Base-by-base conservation (phyloP, 2,329 filamentous ascomycete genomes). In the Huntiella decipiens region DNA sequence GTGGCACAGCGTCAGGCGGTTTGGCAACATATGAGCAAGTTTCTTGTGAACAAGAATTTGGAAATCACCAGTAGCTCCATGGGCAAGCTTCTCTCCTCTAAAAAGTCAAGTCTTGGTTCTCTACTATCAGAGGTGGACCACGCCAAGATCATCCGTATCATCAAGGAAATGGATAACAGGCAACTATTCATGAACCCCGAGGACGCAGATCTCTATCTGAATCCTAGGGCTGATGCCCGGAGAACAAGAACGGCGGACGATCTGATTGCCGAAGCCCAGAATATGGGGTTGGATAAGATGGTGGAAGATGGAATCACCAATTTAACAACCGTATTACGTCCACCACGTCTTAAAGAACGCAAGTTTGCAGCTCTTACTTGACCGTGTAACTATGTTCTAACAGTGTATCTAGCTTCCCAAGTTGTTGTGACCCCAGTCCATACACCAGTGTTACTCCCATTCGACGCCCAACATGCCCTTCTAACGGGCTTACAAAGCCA, bases 401-500 rank as follows among this genome's bases (percentile, higher is more conserved):
- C 10, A 34, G 5, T 38, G 3, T 32, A 22, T 5, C 33, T 36
- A 13, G n/a, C 47, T 22, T 32, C 17, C 12, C 47, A 45, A 12
- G 28, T 46, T 17, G 39, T 49, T 10, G 39, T 17, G n/a, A 40
- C 44, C 17, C 47, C 47, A 5, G 8, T 32, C n/a, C 12, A 36
- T 3, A 31, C 35, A 4, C 40, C 40, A 7, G n/a, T 49, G 2
- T 15, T 45, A 5, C 40, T 49, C 11, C 44, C 47, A 3, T 49
- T 43, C 15, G 33, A 31, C 12, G 41, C 19, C n/a, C 47, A 49
- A 15, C 47, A 49, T 42, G 17, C 43, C 16, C 33, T 49, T 16
- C 43, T 49, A 35, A 46, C 31, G 6, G 7, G 39, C 7, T 19
- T 39, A 2, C 47, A 49, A 36, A 19, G 10, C 7, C 36, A 22